A percentile compares a stretch with the other conserved stretches of the same genome.
phyloP scores from a whole-genome alignment of 176 grass and related monocot genomes.

The Zoysia pacifica region DNA sequence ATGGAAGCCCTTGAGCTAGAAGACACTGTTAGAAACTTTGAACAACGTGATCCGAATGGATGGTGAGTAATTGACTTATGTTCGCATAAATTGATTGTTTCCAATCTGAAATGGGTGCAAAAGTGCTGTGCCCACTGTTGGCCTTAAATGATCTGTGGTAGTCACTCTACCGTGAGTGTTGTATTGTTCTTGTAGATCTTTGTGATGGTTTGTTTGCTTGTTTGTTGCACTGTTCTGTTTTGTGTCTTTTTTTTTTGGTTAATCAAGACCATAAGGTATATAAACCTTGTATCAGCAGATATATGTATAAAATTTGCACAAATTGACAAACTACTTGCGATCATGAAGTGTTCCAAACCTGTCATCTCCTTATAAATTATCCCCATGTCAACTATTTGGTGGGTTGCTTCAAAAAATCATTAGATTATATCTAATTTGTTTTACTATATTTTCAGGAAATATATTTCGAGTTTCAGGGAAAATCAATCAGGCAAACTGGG shows the following conservation, averaged over 20 bases:
- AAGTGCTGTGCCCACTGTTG: neutral
- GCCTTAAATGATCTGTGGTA: neutral
- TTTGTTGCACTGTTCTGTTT: neutral
- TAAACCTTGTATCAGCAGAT: neutral
- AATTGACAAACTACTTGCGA: neutral
- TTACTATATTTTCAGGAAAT: slow-evolving; percentile 61
- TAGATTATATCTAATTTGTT: slow-evolving; percentile 13
- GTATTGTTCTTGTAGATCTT: neutral
- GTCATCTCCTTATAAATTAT: slow-evolving; percentile 14
- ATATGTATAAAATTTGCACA: neutral
- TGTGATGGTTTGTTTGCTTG: neutral
- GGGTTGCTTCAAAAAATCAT: neutral
- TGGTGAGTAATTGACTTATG: slow-evolving; percentile 59
- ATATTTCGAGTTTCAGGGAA: slow-evolving; percentile 77
- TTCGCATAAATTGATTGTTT: slow-evolving; percentile 29
- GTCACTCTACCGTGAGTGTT: neutral
- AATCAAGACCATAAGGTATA: neutral
- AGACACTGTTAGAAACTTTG: slow-evolving; percentile 84
- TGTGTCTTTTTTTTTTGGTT: too few species aligned
- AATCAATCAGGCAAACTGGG: slow-evolving; percentile 60
- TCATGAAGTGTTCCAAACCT: slow-evolving; percentile 5
- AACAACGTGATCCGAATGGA: slow-evolving; percentile 68
- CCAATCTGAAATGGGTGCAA: neutral
- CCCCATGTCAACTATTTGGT: neutral
- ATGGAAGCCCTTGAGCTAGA: slow-evolving; percentile 92